These are phyloP conservation scores for Blepharisma japonicum DNA, from an alignment of 73 alveolate species.

Conservation along the genomic window DNA sequence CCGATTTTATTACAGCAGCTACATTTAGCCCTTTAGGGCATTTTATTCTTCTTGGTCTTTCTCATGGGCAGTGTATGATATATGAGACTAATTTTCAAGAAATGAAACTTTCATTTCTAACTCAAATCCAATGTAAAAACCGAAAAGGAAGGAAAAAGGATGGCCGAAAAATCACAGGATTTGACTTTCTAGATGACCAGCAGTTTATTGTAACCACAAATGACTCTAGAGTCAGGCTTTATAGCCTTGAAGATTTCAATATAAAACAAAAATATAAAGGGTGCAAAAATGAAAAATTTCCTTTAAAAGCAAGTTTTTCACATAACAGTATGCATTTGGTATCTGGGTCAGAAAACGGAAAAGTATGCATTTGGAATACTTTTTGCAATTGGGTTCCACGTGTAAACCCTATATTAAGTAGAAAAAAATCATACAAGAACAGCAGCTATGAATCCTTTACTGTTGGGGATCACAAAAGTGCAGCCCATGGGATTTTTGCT, in stretches of 20 bases:
- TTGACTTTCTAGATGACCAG: constrained; percentile 17
- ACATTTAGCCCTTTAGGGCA: background rate
- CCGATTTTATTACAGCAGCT: background rate
- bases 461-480: background rate
- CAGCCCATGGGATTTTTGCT: background rate
- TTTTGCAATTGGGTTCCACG: background rate
- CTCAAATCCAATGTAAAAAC: background rate
- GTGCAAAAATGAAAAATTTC: background rate
- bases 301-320: background rate
- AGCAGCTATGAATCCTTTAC: background rate
- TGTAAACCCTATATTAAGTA: constrained; percentile 1
- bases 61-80: background rate
- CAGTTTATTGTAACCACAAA: background rate
- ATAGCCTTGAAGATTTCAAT: background rate
- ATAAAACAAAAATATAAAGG: constrained; percentile 23
- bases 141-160: constrained; percentile 2
- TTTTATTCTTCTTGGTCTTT: background rate
- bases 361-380: background rate
- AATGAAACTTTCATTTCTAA: background rate
- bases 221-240: constrained; percentile 25
- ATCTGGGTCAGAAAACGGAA: constrained; percentile 26
- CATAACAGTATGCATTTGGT: background rate
- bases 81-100: background rate
- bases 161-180: constrained; percentile 22
- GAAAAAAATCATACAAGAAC: background rate